Evolutionary conservation across 2,329 filamentous ascomycete species (phyloP).

Genomic region (Pestalotiopsis sp.): DNA sequence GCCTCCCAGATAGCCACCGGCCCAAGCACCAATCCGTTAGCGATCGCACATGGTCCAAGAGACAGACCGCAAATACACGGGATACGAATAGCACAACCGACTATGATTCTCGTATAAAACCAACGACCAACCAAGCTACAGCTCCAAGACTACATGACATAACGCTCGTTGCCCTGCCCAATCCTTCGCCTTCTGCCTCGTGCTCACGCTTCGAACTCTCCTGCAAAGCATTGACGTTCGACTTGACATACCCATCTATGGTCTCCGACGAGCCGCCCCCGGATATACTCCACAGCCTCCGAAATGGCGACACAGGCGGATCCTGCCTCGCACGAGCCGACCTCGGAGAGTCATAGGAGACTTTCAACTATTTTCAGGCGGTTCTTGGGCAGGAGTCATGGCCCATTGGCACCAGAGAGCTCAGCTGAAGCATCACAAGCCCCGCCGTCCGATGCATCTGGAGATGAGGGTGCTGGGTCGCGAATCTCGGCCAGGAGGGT

Average conservation of each 20-base stretch:
- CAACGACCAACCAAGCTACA: slow-evolving; percentile 13
- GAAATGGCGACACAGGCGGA: slow-evolving; percentile 30
- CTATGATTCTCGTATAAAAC: slow-evolving; percentile 1
- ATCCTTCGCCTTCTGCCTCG: slow-evolving; percentile 18
- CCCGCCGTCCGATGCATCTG: slow-evolving; percentile 24
- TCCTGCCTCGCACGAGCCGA: slow-evolving; percentile 25
- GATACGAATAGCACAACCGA: background rate
- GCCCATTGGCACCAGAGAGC: slow-evolving; percentile 20
- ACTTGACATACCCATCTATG: slow-evolving; percentile 22
- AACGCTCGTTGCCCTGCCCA: background rate
- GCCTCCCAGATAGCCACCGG: slow-evolving; percentile 6
- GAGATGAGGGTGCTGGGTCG: slow-evolving; percentile 37
- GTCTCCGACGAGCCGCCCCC: slow-evolving; percentile 22
- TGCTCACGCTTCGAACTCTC: slow-evolving; percentile 17
- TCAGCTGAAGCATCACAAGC: slow-evolving; percentile 23
- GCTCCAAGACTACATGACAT: slow-evolving; percentile 14
- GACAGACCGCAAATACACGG: background rate
- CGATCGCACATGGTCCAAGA: background rate
- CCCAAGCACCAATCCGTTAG: background rate
- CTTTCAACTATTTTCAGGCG: slow-evolving; percentile 25
- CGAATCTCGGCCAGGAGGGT: slow-evolving; percentile 58
- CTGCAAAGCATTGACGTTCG: slow-evolving; percentile 24
- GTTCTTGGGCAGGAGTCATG: slow-evolving; percentile 25
- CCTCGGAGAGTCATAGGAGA: slow-evolving; percentile 25
- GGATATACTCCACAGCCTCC: slow-evolving; percentile 21